A percentile compares a stretch with the other conserved stretches of the same genome.
These are phyloP conservation scores for Talaromyces sp. DNA, from an alignment of 2,329 filamentous ascomycete genomes.

Conservation along the genomic window DNA sequence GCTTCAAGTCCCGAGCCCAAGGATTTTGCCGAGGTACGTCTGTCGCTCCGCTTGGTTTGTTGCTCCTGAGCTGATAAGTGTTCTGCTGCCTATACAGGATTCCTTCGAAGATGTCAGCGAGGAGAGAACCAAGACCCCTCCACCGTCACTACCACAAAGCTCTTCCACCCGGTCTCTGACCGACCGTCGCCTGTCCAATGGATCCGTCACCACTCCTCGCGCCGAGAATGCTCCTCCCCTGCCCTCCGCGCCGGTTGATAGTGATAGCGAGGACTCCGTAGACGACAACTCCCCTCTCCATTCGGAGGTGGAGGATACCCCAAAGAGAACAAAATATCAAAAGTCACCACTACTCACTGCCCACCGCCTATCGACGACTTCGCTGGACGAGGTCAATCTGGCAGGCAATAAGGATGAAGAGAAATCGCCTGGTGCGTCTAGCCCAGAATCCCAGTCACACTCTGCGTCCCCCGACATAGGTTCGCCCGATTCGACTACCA, in stretches of 20 bases:
- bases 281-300: constrained; percentile 19
- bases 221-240: constrained; percentile 27
- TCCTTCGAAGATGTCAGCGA: constrained; percentile 76
- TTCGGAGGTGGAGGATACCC: constrained; percentile 29
- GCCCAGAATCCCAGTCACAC: constrained; percentile 21
- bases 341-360: constrained; percentile 52
- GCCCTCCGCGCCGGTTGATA: constrained; percentile 18
- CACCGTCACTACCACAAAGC: constrained; percentile 28
- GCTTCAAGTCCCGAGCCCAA: constrained; percentile 36
- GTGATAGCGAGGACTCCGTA: constrained; percentile 20
- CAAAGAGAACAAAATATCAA: constrained; percentile 30
- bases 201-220: constrained; percentile 33
- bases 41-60: constrained; percentile 10
- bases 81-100: constrained; percentile 50
- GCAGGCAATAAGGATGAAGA: constrained; percentile 52
- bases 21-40: constrained; percentile 39
- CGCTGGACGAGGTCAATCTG: constrained; percentile 64
- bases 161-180: constrained; percentile 61
- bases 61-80: constrained; percentile 6
- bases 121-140: constrained; percentile 23
- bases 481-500: constrained; percentile 26
- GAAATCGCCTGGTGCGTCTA: constrained; percentile 24
- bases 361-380: constrained; percentile 53
- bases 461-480: constrained; percentile 28
- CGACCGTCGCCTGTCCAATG: constrained; percentile 38